A percentile compares a stretch with the other conserved stretches of the same genome.
Evolutionary conservation across 495 filamentous ascomycete species (phyloP).

Genomic region (Symbiotaphrina buchneri): DNA sequence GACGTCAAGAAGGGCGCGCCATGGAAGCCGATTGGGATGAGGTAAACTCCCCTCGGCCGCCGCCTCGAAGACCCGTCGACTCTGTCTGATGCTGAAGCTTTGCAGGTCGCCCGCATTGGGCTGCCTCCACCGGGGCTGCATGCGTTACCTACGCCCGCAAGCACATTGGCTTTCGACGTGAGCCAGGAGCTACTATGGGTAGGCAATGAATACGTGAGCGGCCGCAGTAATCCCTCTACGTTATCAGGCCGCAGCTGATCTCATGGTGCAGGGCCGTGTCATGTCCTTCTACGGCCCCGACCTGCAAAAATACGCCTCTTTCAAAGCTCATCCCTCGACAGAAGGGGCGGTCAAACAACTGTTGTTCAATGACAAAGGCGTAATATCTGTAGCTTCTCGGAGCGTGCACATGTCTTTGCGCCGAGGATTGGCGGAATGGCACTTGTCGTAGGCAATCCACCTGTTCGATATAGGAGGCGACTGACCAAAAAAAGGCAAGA

Average conservation of each 20-base stretch:
- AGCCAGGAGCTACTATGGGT: conserved; percentile 77
- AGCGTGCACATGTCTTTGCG: conserved; percentile 72
- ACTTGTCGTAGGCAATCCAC: conserved; percentile 38
- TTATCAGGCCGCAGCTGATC: background rate
- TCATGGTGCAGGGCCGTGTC: conserved; percentile 42
- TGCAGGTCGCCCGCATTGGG: conserved; percentile 43
- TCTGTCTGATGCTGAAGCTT: conserved; percentile 3
- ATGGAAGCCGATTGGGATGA: conserved; percentile 39
- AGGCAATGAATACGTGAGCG: conserved; percentile 65
- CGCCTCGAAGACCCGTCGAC: background rate
- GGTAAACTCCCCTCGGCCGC: conserved; percentile 12
- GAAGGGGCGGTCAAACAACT: conserved; percentile 61
- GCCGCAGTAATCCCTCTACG: background rate
- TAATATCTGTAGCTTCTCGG: conserved; percentile 53
- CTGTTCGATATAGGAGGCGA: background rate
- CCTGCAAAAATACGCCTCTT: conserved; percentile 58
- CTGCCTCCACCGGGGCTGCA: conserved; percentile 42
- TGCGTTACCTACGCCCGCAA: conserved; percentile 37
- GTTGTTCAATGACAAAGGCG: conserved; percentile 65
- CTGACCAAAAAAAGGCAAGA: conserved; percentile 26
- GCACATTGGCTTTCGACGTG: conserved; percentile 68
- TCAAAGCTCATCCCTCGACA: conserved; percentile 37
- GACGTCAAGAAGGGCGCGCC: conserved; percentile 1
- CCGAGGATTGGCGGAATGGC: conserved; percentile 66
- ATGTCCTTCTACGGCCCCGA: conserved; percentile 68